Evolutionary conservation across 768 basidiomycete genomes (phyloP).

Genomic region (Mycena polygramma): DNA sequence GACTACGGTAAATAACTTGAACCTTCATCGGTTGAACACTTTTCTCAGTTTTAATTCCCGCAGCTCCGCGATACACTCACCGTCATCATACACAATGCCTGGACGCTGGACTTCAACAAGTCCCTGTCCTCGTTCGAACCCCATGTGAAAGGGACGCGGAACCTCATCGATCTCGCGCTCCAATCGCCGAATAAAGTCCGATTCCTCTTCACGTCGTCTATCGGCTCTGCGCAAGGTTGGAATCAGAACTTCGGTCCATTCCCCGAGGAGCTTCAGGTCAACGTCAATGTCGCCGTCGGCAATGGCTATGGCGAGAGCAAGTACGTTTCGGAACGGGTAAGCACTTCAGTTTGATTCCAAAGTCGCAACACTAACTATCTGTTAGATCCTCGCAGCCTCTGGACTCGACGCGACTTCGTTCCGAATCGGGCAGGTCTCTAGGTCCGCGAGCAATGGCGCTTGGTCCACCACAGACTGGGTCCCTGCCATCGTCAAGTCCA

Average conservation of each 20-base stretch:
- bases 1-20: conserved; percentile 34
- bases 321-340: conserved; percentile 51
- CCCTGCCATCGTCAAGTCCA: conserved; percentile 44
- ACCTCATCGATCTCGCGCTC: conserved; percentile 55
- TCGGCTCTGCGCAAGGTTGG: conserved; percentile 47
- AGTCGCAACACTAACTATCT: conserved; percentile 33
- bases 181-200: conserved; percentile 38
- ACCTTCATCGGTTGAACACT: not conserved
- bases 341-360: not conserved
- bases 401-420: conserved; percentile 49
- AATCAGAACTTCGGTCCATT: conserved; percentile 43
- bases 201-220: conserved; percentile 55
- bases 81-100: conserved; percentile 56
- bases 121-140: conserved; percentile 59
- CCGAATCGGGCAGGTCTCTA: conserved; percentile 39
- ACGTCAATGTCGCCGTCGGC: conserved; percentile 45
- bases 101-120: conserved; percentile 64
- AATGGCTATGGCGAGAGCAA: conserved; percentile 52
- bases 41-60: not conserved
- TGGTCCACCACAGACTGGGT: conserved; percentile 51
- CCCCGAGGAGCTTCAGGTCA: conserved; percentile 50
- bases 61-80: conserved; percentile 45
- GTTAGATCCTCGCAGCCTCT: conserved; percentile 48
- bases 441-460: conserved; percentile 42
- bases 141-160: conserved; percentile 56